Conservation (phyloP, 192 early-diverging fungal species). For the Phlyctochytrium planicorne region DNA sequence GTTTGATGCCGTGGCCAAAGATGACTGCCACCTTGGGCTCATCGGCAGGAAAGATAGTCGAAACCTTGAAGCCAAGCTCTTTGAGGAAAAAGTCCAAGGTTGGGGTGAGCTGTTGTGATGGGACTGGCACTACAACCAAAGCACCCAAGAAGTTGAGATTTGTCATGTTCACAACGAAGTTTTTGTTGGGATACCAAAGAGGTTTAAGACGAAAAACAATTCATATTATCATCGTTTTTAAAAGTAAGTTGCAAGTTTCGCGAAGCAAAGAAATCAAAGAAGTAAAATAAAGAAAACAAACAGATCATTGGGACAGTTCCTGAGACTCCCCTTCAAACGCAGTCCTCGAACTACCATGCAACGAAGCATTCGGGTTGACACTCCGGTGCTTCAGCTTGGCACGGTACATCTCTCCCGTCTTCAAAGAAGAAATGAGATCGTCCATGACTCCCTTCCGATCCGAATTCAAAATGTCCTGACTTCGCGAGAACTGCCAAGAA, state of each 20-base stretch:
- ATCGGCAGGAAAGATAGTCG: conserved; percentile 14
- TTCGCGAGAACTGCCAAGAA: background rate
- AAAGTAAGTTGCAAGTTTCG: no score
- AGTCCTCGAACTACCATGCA: background rate
- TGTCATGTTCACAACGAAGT: no score
- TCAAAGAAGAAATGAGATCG: conserved; percentile 31
- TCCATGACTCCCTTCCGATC: conserved; percentile 42
- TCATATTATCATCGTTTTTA: no score
- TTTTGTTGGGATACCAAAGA: no score
- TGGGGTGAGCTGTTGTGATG: no score
- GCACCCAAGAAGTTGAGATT: no score
- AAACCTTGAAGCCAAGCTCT: conserved; percentile 8
- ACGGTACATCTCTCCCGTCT: conserved; percentile 34
- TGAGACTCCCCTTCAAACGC: background rate
- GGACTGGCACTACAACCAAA: no score
- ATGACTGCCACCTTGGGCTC: conserved; percentile 17
- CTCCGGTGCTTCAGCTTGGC: conserved; percentile 20
- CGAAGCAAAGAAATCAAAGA: no score
- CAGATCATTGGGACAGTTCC: no score
- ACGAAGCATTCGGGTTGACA: background rate
- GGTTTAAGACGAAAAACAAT: no score
- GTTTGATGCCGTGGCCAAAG: background rate
- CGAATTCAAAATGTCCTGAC: conserved; percentile 12
- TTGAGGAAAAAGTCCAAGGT: conserved; percentile 17
- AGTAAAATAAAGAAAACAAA: no score